Evolutionary conservation across 129 eudicot genomes (phyloP), one percentile per base, ranked within the genome.

Genomic region (Flaveria sonorensis): DNA sequence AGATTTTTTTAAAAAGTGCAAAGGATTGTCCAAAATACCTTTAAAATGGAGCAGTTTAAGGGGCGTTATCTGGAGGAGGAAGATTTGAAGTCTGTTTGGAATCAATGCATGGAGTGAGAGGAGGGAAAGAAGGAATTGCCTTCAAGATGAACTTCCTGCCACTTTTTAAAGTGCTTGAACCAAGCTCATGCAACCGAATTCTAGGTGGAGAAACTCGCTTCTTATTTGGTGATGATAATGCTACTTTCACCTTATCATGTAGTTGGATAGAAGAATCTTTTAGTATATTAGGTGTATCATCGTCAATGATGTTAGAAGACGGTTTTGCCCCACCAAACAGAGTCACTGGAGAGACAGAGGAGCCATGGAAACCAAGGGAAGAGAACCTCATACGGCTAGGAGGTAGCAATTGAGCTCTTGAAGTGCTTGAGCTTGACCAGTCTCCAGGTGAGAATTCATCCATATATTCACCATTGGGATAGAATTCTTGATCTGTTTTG

Each of bases 141-240:
- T 76, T 78, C 61, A 93, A 73, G 68, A 89, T 86, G 66, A 84
- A 93, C 69, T 88, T 93, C 78, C 87, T 87, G 50, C 93, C 87
- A 60, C 86, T 85, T 87, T 80, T 85, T 77, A 90, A 21, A 76
- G 91, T 82, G 77, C 81, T 73, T 4, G 88, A 83, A 79, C 90
- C 81, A 62, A 82, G 62, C 74, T 82, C 87, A 71, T 53, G 74
- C 63, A 47, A 71, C 68, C 40, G 87, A 55, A 77, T 72, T 78
- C 86, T 87, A 64, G 98, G 96, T 59, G 97, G 96, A 77, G 97
- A 89, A 67, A 94, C 76, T 0, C 96, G 89, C 73, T 91, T 94
- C 87, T 89, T 89, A 78, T 91, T 87, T 21, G 98, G 98, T 32
- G 97, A 89, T 55, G 84, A 81, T 64, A 77, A 62, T 62, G 68